Evolutionary conservation across 495 filamentous ascomycete genomes (phyloP).

Genomic region (Talaromyces trachyspermus): DNA sequence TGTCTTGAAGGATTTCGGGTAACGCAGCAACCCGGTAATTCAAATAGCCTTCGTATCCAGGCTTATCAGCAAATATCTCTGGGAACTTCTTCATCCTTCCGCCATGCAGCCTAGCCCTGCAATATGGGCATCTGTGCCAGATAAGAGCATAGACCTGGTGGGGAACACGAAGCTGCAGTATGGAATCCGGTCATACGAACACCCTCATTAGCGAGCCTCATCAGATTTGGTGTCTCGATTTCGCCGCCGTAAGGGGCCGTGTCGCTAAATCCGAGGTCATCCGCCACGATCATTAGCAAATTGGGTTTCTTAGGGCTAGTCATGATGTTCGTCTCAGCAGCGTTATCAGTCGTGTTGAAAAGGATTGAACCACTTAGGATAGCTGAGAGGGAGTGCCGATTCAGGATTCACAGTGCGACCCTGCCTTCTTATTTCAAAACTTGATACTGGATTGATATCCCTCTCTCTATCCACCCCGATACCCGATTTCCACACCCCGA

Average conservation of each 20-base stretch:
- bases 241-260: conserved; percentile 20
- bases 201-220: conserved; percentile 18
- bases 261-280: conserved; percentile 29
- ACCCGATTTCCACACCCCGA: no score
- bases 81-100: neutral
- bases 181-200: conserved; percentile 23
- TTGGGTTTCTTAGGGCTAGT: conserved; percentile 17
- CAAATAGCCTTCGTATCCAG: conserved; percentile 50
- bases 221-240: conserved; percentile 25
- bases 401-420: no score
- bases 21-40: conserved; percentile 44
- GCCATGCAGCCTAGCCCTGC: conserved; percentile 12
- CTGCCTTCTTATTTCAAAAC: no score
- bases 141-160: conserved; percentile 35
- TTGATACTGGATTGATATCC: no score
- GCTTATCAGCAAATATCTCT: conserved; percentile 21
- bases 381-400: no score
- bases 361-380: no score
- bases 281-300: conserved; percentile 26
- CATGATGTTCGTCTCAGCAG: neutral
- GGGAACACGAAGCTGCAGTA: conserved; percentile 26
- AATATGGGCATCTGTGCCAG: conserved; percentile 45
- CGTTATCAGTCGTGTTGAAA: no score
- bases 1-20: conserved; percentile 43
- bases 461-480: no score